Evolutionary conservation across 768 basidiomycete species (phyloP).

Genomic region (Mycena epipterygia): DNA sequence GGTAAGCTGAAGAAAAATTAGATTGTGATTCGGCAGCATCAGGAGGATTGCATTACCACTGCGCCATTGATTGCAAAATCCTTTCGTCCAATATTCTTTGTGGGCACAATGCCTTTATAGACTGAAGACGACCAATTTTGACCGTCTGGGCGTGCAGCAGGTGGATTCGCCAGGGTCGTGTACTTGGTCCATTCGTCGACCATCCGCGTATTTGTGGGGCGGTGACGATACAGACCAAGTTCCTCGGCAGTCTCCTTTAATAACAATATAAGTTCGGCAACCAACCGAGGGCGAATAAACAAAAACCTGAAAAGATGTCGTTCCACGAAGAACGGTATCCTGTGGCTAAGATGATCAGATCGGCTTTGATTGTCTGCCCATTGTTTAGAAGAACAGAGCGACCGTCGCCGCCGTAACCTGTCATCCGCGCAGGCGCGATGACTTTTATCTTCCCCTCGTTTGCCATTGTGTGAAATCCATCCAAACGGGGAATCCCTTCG

Average conservation of each 20-base stretch:
- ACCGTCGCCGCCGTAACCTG: conserved; percentile 52
- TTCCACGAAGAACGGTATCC: conserved; percentile 74
- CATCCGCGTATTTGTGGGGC: conserved; percentile 35
- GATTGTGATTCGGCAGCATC: background rate
- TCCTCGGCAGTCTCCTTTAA: conserved; percentile 63
- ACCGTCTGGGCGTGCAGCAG: conserved; percentile 46
- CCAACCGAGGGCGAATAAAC: no score
- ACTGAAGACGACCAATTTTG: conserved; percentile 62
- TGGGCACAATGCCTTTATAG: conserved; percentile 74
- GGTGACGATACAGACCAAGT: conserved; percentile 63
- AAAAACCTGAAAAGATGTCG: conserved; percentile 49
- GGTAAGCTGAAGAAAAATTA: conserved; percentile 55
- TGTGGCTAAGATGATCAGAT: conserved; percentile 68
- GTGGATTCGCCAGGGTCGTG: conserved; percentile 56
- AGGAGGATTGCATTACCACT: conserved; percentile 53
- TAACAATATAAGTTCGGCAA: background rate
- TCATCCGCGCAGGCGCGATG: conserved; percentile 57
- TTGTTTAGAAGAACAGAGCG: conserved; percentile 57
- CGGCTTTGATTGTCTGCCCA: conserved; percentile 57
- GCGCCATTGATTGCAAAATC: conserved; percentile 79
- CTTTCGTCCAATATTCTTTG: conserved; percentile 63
- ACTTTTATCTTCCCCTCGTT: conserved; percentile 64
- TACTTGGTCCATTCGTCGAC: conserved; percentile 53
- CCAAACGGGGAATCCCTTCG: conserved; percentile 61
- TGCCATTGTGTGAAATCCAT: conserved; percentile 66